Evolutionary conservation across 1,284 basidiomycete species (phyloP), one percentile per base, ranked within the genome.

Genomic region (Trichosporon coremiiforme): DNA sequence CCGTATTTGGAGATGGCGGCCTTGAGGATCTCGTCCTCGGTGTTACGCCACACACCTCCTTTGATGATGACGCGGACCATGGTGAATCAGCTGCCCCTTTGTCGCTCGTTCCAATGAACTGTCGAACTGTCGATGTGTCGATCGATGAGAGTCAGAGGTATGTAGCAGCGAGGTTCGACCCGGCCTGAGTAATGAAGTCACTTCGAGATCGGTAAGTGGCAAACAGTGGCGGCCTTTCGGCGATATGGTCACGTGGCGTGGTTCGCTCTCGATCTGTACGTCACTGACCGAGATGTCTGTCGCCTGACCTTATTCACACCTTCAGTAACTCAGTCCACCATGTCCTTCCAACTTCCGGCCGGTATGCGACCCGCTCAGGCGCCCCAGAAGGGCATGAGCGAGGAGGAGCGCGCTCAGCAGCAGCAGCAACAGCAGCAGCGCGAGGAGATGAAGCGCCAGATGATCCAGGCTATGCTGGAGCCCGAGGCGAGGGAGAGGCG

Each of bases 1-100:
- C 94, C 94, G 78, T 96, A 96, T 86, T 97, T 97, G 75, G 94
- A 94, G 82, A 98, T 97, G 78, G 95, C 95, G 71, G 95, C 95
- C 84, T 98, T 97, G 77, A 97, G 87, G 66, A 97, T 95, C 83
- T 97, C 94, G 82, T 97, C 95, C 85, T 97, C 95, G 7, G 81
- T 83, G 73, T 84, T 84, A 33, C 83, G 77, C 83, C 76, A 86
- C 86, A 79, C 80, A 88, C 91, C 93, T 87, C 93, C 93, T 88
- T 95, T 95, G 85, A 95, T 94, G 83, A 95, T 94, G 70, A 94
- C 94, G 82, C 93, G 89, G 77, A 93, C 91, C 83, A 57, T 57
- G 55, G 29, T 57, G 55, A 57, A 31, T 31, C 55, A 57, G 55
- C 38, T 15, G 55, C 6, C 55, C 55, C 33, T 57, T 29, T 79